These are phyloP conservation scores for Rhamnella rubrinervis DNA, from an alignment of 331 rosid genomes.

Conservation along the genomic window DNA sequence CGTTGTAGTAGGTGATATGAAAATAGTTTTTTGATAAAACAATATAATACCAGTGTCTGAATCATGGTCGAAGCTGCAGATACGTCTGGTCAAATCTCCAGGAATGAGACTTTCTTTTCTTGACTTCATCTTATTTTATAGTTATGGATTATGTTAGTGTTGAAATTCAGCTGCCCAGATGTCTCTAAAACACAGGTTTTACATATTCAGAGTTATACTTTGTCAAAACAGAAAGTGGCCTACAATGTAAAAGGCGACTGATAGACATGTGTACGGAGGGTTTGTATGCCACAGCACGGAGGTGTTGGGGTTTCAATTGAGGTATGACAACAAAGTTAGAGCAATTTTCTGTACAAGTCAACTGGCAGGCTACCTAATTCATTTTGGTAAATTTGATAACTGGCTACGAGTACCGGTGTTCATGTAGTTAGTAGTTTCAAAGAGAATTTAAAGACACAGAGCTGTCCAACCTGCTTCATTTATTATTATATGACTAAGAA, in stretches of 20 bases:
- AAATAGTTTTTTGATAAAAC: background rate
- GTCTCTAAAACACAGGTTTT: background rate
- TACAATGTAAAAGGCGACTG: background rate
- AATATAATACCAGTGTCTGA: background rate
- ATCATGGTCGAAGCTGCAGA: background rate
- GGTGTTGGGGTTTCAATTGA: no score
- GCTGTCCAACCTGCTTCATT: slow-evolving; percentile 46
- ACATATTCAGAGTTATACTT: no score
- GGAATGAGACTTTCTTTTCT: background rate
- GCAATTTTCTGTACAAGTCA: slow-evolving; percentile 18
- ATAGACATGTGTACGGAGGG: no score
- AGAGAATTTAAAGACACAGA: slow-evolving; percentile 12
- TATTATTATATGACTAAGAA: background rate
- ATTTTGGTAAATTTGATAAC: slow-evolving; percentile 7
- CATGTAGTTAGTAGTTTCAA: background rate
- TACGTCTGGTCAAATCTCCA: background rate
- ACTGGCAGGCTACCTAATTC: slow-evolving; percentile 51
- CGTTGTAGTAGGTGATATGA: background rate
- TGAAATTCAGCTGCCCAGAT: slow-evolving; percentile 9
- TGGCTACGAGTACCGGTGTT: background rate
- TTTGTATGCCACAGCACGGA: no score
- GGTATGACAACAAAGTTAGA: no score
- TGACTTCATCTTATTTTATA: background rate
- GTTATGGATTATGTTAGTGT: background rate
- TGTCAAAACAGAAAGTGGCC: background rate